A percentile compares a stretch with the other conserved stretches of the same genome.
These are phyloP conservation scores for Radiomyces spectabilis DNA, from an alignment of 192 early-diverging fungal species.

Conservation along the genomic window DNA sequence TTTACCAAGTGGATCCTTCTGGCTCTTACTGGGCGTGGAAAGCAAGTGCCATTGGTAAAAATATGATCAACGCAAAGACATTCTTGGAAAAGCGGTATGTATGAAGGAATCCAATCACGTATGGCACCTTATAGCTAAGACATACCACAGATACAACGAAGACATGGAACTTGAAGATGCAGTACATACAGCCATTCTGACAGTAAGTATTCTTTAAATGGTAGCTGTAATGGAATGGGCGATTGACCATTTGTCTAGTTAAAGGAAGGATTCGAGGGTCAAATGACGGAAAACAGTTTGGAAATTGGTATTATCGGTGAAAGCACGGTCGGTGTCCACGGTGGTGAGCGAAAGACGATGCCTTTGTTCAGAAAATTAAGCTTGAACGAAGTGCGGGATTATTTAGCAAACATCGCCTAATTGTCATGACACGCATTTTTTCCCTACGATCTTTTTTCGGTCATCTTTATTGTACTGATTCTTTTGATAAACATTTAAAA, in stretches of 20 bases:
- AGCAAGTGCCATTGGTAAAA: slow-evolving; percentile 97
- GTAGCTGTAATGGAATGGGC: neutral
- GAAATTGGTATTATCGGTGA: slow-evolving; percentile 87
- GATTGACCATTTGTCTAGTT: slow-evolving; percentile 28
- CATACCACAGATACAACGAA: slow-evolving; percentile 69
- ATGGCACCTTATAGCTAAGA: too few relatives aligned
- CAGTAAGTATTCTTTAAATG: slow-evolving; percentile 34
- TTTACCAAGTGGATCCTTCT: slow-evolving; percentile 99
- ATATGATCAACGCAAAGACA: slow-evolving; percentile 99
- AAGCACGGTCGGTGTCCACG: slow-evolving; percentile 40
- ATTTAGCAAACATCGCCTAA: slow-evolving; percentile 91
- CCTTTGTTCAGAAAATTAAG: slow-evolving; percentile 79
- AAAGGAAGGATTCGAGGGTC: slow-evolving; percentile 98
- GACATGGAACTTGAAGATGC: slow-evolving; percentile 98
- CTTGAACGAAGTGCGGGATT: slow-evolving; percentile 88
- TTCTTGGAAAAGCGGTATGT: slow-evolving; percentile 93
- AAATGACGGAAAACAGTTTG: slow-evolving; percentile 92
- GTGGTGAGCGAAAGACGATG: slow-evolving; percentile 50
- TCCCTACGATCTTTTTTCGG: too few relatives aligned
- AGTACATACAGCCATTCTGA: slow-evolving; percentile 97
- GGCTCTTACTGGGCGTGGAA: slow-evolving; percentile 99
- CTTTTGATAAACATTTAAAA: too few relatives aligned
- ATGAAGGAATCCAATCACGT: neutral
- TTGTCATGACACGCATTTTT: too few relatives aligned
- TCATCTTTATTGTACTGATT: too few relatives aligned